A percentile compares a stretch with the other conserved stretches of the same genome.
These are phyloP conservation scores for Ophiostoma himal-ulmi DNA, from an alignment of 2,329 filamentous ascomycete genomes.

Conservation along the genomic window DNA sequence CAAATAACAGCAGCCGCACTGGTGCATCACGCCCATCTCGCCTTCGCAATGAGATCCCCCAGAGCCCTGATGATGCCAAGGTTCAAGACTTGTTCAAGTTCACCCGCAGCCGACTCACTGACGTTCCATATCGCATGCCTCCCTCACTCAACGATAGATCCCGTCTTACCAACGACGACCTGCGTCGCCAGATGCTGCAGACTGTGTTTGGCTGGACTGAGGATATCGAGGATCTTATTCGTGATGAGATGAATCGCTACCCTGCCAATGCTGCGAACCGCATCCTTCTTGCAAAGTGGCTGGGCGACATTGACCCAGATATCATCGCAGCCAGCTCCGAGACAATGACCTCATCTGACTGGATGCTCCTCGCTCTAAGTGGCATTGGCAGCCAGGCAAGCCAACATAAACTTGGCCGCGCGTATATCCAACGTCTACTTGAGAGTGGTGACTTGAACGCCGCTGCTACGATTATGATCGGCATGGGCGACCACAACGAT, in stretches of 20 bases:
- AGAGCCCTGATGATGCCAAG: constrained; percentile 68
- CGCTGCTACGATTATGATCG: constrained; percentile 85
- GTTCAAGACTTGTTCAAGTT: constrained; percentile 80
- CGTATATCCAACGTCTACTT: constrained; percentile 83
- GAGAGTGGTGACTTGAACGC: constrained; percentile 88
- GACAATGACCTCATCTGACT: constrained; percentile 88
- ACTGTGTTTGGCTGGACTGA: constrained; percentile 94
- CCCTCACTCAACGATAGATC: constrained; percentile 53
- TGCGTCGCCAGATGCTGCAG: constrained; percentile 83
- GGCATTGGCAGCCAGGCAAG: constrained; percentile 73
- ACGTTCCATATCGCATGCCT: constrained; percentile 71
- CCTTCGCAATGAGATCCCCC: constrained; percentile 71
- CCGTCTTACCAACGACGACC: constrained; percentile 66
- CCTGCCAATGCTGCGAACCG: constrained; percentile 66
- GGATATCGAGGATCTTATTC: constrained; percentile 72
- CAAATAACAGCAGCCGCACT: constrained; percentile 34
- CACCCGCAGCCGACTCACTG: constrained; percentile 70
- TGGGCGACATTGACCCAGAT: constrained; percentile 77
- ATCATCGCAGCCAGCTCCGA: constrained; percentile 73
- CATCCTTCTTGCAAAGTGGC: constrained; percentile 85
- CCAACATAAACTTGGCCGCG: constrained; percentile 83
- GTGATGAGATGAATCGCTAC: constrained; percentile 76
- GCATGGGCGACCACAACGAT: constrained; percentile 86
- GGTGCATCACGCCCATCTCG: constrained; percentile 50
- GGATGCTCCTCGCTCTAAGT: constrained; percentile 91